phyloP scores from a whole-genome alignment of 805 yeast species.

The Myxozyma mucilagina region DNA sequence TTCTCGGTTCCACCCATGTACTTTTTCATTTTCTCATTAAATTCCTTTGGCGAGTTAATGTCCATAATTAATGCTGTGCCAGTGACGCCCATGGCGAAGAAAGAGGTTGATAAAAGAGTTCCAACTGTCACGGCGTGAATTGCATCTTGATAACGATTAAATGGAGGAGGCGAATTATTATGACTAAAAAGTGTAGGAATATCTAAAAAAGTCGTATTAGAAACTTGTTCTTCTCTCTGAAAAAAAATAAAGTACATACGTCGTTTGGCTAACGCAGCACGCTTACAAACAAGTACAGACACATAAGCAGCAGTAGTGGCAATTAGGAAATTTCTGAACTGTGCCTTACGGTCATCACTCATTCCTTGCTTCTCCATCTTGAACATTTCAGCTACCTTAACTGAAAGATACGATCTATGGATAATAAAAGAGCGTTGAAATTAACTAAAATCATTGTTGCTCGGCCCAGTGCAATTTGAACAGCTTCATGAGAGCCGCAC shows the following conservation, averaged over 20 bases:
- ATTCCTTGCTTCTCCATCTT: neutral
- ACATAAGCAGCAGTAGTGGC: conserved; percentile 25
- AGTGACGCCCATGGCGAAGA: conserved; percentile 65
- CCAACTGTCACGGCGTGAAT: conserved; percentile 76
- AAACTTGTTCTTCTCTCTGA: neutral
- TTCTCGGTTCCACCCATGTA: conserved; percentile 58
- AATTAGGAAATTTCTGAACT: conserved; percentile 23
- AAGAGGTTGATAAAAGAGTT: conserved; percentile 64
- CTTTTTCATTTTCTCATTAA: conserved; percentile 63
- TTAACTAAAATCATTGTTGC: too few relatives aligned
- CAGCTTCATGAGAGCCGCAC: too few relatives aligned
- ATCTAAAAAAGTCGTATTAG: conserved; percentile 37
- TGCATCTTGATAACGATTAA: conserved; percentile 72
- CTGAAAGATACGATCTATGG: too few relatives aligned
- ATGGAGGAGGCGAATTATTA: conserved; percentile 74
- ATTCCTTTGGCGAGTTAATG: conserved; percentile 64
- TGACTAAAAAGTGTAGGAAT: conserved; percentile 74
- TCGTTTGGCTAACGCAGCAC: conserved; percentile 17
- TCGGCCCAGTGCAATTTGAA: too few relatives aligned
- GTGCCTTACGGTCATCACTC: conserved; percentile 17
- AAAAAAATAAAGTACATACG: conserved; percentile 12
- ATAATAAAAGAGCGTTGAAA: too few relatives aligned
- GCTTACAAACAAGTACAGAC: conserved; percentile 19
- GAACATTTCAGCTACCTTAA: too few relatives aligned
- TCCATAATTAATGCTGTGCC: conserved; percentile 79